A percentile compares a stretch with the other conserved stretches of the same genome.
Conservation (phyloP, 139 green algal genomes). For the Chlorella sorokiniana region DNA sequence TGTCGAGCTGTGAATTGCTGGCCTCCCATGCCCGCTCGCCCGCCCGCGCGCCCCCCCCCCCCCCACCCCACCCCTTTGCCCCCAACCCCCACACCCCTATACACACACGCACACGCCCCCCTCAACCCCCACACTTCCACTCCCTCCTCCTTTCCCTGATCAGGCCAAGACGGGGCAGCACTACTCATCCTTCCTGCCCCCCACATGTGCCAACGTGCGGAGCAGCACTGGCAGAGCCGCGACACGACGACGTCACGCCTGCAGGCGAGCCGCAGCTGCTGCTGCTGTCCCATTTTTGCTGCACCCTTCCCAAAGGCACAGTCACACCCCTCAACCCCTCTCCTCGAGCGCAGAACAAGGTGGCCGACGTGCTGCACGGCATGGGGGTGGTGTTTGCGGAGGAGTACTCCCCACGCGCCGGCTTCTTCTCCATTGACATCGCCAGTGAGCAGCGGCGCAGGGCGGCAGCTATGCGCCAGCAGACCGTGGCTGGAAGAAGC, state of each 20-base stretch:
- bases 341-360: slow-evolving; percentile 9
- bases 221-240: background rate
- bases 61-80: no score
- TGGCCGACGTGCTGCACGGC: slow-evolving; percentile 26
- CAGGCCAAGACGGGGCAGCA: slow-evolving; percentile 16
- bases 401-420: slow-evolving; percentile 25
- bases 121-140: background rate
- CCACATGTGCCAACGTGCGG: background rate
- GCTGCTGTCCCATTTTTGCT: background rate
- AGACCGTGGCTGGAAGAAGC: no score
- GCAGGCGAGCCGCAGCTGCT: slow-evolving; percentile 3
- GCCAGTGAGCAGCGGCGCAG: no score
- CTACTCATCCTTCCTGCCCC: slow-evolving; percentile 19
- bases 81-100: no score
- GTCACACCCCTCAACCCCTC: background rate
- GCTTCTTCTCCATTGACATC: slow-evolving; percentile 59
- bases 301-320: background rate
- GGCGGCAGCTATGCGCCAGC: no score
- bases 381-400: slow-evolving; percentile 25
- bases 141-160: background rate
- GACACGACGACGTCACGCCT: slow-evolving; percentile 20
- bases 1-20: no score
- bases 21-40: no score
- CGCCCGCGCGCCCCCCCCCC: no score
- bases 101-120: background rate